A percentile compares a stretch with the other conserved stretches of the same genome.
Conservation (phyloP, 2,329 filamentous ascomycete genomes). For the Fusarium cicatricum region DNA sequence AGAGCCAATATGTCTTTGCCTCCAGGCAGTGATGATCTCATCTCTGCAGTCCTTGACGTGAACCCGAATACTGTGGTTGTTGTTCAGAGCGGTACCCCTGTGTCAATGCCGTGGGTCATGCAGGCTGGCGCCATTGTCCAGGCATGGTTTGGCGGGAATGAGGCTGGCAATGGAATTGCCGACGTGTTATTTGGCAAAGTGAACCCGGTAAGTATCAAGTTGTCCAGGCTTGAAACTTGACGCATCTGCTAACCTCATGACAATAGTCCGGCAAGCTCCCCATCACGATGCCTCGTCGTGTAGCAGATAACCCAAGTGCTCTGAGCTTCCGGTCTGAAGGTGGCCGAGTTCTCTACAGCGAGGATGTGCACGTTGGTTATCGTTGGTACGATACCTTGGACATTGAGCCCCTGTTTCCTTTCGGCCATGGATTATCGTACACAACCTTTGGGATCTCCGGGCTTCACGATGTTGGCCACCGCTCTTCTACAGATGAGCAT, state of each 20-base stretch:
- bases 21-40: constrained; percentile 18
- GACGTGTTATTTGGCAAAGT: constrained; percentile 29
- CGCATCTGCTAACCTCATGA: not conserved
- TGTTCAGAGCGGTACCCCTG: constrained; percentile 28
- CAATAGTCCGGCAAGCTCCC: constrained; percentile 25
- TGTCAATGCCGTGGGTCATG: constrained; percentile 28
- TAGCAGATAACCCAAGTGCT: constrained; percentile 21
- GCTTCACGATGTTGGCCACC: not conserved
- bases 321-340: constrained; percentile 31
- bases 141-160: constrained; percentile 32
- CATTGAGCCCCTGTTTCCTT: constrained; percentile 25
- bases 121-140: constrained; percentile 15
- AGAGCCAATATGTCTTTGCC: constrained; percentile 26
- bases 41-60: constrained; percentile 17
- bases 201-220: constrained; percentile 16
- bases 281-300: constrained; percentile 23
- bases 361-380: constrained; percentile 32
- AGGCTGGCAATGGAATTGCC: constrained; percentile 28
- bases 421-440: constrained; percentile 28
- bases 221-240: not conserved
- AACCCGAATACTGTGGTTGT: constrained; percentile 25
- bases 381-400: constrained; percentile 26
- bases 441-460: constrained; percentile 23
- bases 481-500: not conserved
- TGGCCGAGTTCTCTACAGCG: constrained; percentile 23